Evolutionary conservation across 2,329 filamentous ascomycete genomes (phyloP).

Genomic region (Allantophomopsis cytisporea): DNA sequence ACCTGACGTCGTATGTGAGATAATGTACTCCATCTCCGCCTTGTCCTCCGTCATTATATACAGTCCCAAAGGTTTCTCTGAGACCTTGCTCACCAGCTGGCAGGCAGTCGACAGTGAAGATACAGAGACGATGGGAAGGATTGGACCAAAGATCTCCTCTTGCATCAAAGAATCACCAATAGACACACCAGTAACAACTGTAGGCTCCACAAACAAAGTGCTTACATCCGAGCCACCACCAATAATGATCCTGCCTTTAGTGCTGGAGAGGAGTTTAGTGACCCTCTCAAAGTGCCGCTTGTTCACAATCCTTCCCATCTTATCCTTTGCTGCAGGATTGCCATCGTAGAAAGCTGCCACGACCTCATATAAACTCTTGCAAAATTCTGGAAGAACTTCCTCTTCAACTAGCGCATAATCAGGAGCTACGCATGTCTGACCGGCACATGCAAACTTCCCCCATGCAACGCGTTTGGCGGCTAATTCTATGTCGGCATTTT

Average conservation of each 20-base stretch:
- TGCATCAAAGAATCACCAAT: slow-evolving; percentile 23
- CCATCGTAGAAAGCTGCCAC: slow-evolving; percentile 16
- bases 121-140: slow-evolving; percentile 25
- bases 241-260: slow-evolving; percentile 15
- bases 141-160: slow-evolving; percentile 30
- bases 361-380: slow-evolving; percentile 19
- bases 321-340: slow-evolving; percentile 2
- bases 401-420: slow-evolving; percentile 31
- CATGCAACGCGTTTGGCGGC: slow-evolving; percentile 27
- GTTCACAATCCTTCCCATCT: slow-evolving; percentile 24
- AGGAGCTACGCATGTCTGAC: slow-evolving; percentile 24
- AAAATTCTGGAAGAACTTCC: slow-evolving; percentile 21
- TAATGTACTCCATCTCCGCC: slow-evolving; percentile 20
- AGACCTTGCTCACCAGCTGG: slow-evolving; percentile 15
- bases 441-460: slow-evolving; percentile 27
- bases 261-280: slow-evolving; percentile 19
- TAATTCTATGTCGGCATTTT: slow-evolving; percentile 24
- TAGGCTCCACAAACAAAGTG: slow-evolving; percentile 21
- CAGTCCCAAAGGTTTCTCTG: slow-evolving; percentile 22
- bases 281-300: slow-evolving; percentile 27
- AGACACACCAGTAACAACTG: slow-evolving; percentile 23
- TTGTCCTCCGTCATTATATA: slow-evolving; percentile 25
- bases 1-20: slow-evolving; percentile 27
- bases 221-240: slow-evolving; percentile 8
- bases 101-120: slow-evolving; percentile 5